These are phyloP conservation scores for Jaapia argillacea DNA, from an alignment of 768 basidiomycete genomes.

Conservation along the genomic window DNA sequence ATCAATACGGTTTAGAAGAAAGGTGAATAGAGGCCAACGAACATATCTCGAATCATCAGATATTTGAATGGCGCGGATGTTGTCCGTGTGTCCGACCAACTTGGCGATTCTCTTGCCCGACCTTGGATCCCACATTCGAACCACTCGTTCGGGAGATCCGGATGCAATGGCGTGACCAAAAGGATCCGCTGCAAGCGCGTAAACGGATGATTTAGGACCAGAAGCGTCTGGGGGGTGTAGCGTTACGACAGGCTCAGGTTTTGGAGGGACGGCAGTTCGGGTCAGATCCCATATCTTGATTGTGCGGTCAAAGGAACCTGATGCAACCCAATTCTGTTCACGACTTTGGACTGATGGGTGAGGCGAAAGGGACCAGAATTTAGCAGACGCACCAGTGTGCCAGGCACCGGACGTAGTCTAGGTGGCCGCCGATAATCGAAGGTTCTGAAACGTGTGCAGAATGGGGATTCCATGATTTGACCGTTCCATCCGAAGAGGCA, in stretches of 20 bases:
- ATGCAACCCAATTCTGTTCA: conserved; percentile 81
- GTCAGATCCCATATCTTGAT: conserved; percentile 91
- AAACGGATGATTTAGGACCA: conserved; percentile 61
- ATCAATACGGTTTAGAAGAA: conserved; percentile 5
- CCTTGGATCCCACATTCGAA: conserved; percentile 91
- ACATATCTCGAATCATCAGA: conserved; percentile 90
- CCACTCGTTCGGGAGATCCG: conserved; percentile 85
- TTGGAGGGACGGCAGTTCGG: conserved; percentile 11
- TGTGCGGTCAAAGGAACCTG: conserved; percentile 89
- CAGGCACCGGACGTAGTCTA: conserved; percentile 82
- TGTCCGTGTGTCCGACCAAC: conserved; percentile 95
- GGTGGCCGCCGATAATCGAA: conserved; percentile 58
- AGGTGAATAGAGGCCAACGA: conserved; percentile 20
- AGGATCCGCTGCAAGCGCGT: conserved; percentile 72
- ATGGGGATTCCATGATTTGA: conserved; percentile 92
- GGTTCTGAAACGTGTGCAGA: conserved; percentile 48
- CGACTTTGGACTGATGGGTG: conserved; percentile 35
- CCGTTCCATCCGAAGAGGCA: conserved; percentile 90
- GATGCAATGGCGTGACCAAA: conserved; percentile 76
- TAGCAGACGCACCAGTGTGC: conserved; percentile 42
- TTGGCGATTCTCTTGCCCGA: conserved; percentile 73
- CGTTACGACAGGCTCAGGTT: conserved; percentile 47
- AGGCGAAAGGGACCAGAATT: conserved; percentile 1
- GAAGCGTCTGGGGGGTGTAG: conserved; percentile 58
- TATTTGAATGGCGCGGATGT: conserved; percentile 82